Evolutionary conservation across 2,329 filamentous ascomycete species (phyloP).

Genomic region (Aspergillus clavatus): DNA sequence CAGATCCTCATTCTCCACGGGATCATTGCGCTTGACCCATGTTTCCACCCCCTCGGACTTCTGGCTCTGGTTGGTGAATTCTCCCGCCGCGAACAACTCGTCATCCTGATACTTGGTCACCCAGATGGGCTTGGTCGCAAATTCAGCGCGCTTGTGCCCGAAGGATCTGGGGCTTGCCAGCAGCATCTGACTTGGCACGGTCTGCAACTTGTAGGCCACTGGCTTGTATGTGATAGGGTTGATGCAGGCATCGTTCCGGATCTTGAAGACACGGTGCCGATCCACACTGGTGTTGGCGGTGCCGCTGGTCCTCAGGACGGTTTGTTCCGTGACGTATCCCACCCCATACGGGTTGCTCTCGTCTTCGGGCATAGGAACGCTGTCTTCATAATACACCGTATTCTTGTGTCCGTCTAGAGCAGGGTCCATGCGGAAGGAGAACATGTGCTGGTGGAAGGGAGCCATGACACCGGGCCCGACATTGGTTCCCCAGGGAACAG

Average conservation of each 20-base stretch:
- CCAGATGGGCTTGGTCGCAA: conserved; percentile 52
- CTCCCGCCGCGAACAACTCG: conserved; percentile 49
- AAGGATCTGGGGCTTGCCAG: conserved; percentile 44
- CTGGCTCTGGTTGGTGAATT: conserved; percentile 51
- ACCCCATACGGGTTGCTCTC: conserved; percentile 58
- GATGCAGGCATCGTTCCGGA: conserved; percentile 45
- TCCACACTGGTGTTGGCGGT: conserved; percentile 51
- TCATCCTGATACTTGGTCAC: conserved; percentile 51
- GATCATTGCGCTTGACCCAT: conserved; percentile 46
- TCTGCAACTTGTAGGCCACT: conserved; percentile 48
- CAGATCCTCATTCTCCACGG: conserved; percentile 45
- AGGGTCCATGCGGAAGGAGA: conserved; percentile 62
- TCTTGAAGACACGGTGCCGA: conserved; percentile 50
- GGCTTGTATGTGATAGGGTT: conserved; percentile 46
- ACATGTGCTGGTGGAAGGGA: conserved; percentile 71
- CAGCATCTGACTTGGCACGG: conserved; percentile 47
- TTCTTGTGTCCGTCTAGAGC: conserved; percentile 55
- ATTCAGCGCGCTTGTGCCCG: conserved; percentile 45
- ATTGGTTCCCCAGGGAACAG: conserved; percentile 64
- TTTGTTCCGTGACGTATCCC: conserved; percentile 54
- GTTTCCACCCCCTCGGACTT: conserved; percentile 51
- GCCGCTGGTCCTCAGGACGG: conserved; percentile 44
- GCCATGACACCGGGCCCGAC: conserved; percentile 67
- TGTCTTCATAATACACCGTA: conserved; percentile 53
- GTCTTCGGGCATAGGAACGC: conserved; percentile 49